Evolutionary conservation across 2,329 filamentous ascomycete genomes (phyloP).

Genomic region (Polytolypa hystricis): DNA sequence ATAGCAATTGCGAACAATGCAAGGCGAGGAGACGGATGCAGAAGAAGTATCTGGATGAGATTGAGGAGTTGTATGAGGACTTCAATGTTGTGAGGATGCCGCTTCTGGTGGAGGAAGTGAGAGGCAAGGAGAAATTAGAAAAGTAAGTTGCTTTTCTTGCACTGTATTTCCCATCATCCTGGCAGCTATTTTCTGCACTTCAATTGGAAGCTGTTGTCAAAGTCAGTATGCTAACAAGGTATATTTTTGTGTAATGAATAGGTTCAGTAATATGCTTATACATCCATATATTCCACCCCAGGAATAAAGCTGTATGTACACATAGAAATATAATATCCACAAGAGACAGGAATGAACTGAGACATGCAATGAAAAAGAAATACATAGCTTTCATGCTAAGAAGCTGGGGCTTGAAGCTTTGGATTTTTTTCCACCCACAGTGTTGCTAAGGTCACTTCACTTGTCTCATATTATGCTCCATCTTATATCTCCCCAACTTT

Average conservation of each 20-base stretch:
- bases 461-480: no score
- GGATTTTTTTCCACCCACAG: no score
- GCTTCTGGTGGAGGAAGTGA: conserved; percentile 83
- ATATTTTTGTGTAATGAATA: conserved; percentile 13
- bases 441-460: no score
- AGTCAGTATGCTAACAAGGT: conserved; percentile 1
- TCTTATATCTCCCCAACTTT: no score
- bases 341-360: no score
- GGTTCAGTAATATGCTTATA: conserved; percentile 41
- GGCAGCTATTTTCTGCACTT: no score
- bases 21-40: conserved; percentile 95
- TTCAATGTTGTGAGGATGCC: conserved; percentile 99
- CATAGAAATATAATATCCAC: no score
- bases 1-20: conserved; percentile 86
- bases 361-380: no score
- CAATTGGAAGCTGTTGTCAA: neutral
- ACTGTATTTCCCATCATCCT: neutral
- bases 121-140: conserved; percentile 88
- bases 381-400: no score
- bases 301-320: conserved; percentile 15
- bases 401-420: no score
- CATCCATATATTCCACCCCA: conserved; percentile 37
- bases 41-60: conserved; percentile 97
- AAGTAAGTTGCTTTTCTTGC: conserved; percentile 40
- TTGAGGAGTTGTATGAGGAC: conserved; percentile 95